Conservation (phyloP, 2,329 filamentous ascomycete genomes). For the Tolypocladium paradoxum region DNA sequence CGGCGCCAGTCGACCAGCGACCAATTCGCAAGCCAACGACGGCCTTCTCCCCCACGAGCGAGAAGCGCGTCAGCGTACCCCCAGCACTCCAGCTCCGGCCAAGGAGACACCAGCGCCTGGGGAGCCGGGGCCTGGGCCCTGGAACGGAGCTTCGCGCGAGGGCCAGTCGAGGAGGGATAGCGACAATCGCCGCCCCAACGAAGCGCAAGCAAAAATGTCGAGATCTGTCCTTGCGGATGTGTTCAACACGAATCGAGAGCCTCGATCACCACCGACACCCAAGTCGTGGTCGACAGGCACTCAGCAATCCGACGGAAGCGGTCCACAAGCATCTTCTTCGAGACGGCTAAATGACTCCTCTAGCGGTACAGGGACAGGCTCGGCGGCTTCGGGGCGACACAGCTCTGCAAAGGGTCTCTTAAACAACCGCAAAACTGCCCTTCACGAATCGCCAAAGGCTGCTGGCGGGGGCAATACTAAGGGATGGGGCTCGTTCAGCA, state of each 20-base stretch:
- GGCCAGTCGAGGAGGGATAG: neutral
- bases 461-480: conserved; percentile 1
- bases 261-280: conserved; percentile 14
- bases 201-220: conserved; percentile 10
- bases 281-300: conserved; percentile 13
- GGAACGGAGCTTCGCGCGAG: neutral
- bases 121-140: neutral
- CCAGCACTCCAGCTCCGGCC: conserved; percentile 1
- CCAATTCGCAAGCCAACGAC: conserved; percentile 3
- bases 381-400: neutral
- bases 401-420: neutral
- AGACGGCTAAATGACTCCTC: neutral
- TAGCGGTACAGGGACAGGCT: neutral
- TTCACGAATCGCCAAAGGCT: conserved; percentile 1
- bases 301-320: neutral
- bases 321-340: neutral
- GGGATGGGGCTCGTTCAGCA: conserved; percentile 12
- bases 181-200: neutral
- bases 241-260: conserved; percentile 17
- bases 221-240: conserved; percentile 20
- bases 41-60: conserved; percentile 27
- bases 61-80: conserved; percentile 21
- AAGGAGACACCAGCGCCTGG: neutral
- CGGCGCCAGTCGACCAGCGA: neutral
- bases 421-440: neutral